phyloP scores from a whole-genome alignment of 164 flowering plant species.

The Chimonanthus praecox region DNA sequence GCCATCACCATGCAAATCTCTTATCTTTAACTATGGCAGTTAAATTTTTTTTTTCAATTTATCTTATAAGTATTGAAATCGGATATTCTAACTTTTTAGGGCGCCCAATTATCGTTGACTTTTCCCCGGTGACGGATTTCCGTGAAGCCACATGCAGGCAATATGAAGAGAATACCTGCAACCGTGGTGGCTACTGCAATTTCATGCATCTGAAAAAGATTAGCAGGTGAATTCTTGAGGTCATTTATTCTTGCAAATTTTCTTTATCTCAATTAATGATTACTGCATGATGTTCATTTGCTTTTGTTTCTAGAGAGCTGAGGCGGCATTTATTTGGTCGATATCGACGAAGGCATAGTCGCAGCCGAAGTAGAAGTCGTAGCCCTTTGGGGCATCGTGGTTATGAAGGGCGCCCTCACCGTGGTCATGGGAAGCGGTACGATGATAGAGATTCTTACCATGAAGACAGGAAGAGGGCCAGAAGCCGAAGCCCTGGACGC shows the following conservation, averaged over 20 bases:
- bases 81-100: slow-evolving; percentile 34
- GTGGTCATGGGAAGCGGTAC: slow-evolving; percentile 41
- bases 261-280: not conserved
- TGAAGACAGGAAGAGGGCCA: slow-evolving; percentile 48
- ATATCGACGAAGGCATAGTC: slow-evolving; percentile 44
- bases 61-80: not conserved
- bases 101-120: slow-evolving; percentile 88
- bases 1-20: not conserved
- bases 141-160: slow-evolving; percentile 96
- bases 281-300: not conserved
- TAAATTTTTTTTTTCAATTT: no score
- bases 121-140: slow-evolving; percentile 92
- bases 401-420: slow-evolving; percentile 58
- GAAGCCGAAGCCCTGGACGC: slow-evolving; percentile 59
- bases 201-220: slow-evolving; percentile 93
- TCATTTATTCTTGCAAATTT: not conserved
- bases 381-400: slow-evolving; percentile 58
- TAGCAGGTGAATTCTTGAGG: slow-evolving; percentile 41
- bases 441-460: slow-evolving; percentile 44
- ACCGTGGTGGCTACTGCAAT: slow-evolving; percentile 92
- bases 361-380: slow-evolving; percentile 63
- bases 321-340: slow-evolving; percentile 70
- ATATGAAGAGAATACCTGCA: slow-evolving; percentile 79
- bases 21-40: not conserved
- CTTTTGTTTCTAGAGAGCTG: slow-evolving; percentile 45